Evolutionary conservation across 2,329 filamentous ascomycete species (phyloP), one percentile per base, ranked within the genome.

Genomic region (Septoria petroselini): DNA sequence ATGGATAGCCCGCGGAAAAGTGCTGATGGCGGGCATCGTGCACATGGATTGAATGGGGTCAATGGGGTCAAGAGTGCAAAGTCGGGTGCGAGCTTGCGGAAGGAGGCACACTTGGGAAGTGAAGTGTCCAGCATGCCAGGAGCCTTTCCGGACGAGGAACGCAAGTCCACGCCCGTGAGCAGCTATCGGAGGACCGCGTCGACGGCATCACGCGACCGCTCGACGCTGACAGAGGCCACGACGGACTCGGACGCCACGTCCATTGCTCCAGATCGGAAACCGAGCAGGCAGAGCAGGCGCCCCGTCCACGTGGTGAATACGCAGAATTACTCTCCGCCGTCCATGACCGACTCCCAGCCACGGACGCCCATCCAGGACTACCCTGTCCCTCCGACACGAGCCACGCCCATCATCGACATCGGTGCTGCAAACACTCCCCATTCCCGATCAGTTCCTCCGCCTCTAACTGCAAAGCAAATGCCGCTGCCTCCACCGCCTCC

Each of bases 401-500:
- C 58, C 11, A 69, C 71, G 3, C 64, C 71, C 2, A 65, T 68
- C 17, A 68, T 72, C 55, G 64, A 76, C 68, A 65, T 69, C 6
- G 63, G 59, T 7, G 68, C 76, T 58, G 71, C 70, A 43, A 71
- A 81, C 30, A 57, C 50, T 9, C 48, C 55, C 77, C 61, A 65
- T 58, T 50, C 67, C 66, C 74, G 71, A 70, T 68, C 59, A 4
- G 54, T 54, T 48, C 58, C 52, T 44, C 63, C 63, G 18, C 63
- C 62, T 4, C 39, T 59, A 38, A 61, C 63, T 17, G 58, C 61
- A 3, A 57, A 55, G 42, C 55, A 60, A 45, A 52, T 58, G 48
- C 55, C 56, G 15, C 70, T 79, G 30, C 74, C 74, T 12, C 82
- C 88, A 1, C 88, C 88, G 0, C 89, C 90, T 0, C 90, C 86